Evolutionary conservation across 2,329 filamentous ascomycete species (phyloP).

Genomic region (Dactylellina leptospora): DNA sequence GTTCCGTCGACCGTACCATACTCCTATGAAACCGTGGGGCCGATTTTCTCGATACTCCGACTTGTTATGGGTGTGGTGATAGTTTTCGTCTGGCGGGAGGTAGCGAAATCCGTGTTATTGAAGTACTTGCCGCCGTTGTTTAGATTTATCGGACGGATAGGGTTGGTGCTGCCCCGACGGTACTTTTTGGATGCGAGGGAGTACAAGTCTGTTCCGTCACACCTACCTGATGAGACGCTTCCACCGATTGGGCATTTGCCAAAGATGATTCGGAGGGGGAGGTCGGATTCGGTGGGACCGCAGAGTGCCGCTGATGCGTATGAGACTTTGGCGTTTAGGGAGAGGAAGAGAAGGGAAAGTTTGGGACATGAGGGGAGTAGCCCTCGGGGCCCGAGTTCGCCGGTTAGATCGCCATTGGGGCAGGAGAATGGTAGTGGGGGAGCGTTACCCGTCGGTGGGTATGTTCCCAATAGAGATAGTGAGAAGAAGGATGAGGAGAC

Average conservation of each 20-base stretch:
- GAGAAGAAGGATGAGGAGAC: slow-evolving; percentile 51
- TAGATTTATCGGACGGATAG: slow-evolving; percentile 80
- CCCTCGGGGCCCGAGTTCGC: slow-evolving; percentile 52
- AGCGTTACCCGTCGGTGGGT: neutral
- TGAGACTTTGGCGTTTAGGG: slow-evolving; percentile 90
- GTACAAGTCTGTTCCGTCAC: slow-evolving; percentile 81
- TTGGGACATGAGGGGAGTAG: slow-evolving; percentile 61
- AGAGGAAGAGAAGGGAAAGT: slow-evolving; percentile 72
- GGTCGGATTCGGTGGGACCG: slow-evolving; percentile 88
- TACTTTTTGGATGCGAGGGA: slow-evolving; percentile 87
- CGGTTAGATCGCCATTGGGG: slow-evolving; percentile 56
- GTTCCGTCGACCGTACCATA: slow-evolving; percentile 72
- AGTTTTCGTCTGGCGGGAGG: slow-evolving; percentile 88
- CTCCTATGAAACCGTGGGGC: slow-evolving; percentile 72
- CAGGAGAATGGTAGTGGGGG: slow-evolving; percentile 54
- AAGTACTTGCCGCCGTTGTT: slow-evolving; percentile 84
- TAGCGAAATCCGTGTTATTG: slow-evolving; percentile 84
- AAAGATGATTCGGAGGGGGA: slow-evolving; percentile 81
- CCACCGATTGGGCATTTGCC: slow-evolving; percentile 83
- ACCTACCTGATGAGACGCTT: slow-evolving; percentile 81
- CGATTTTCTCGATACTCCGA: slow-evolving; percentile 70
- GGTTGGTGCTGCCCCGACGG: slow-evolving; percentile 81
- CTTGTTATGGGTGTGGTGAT: slow-evolving; percentile 74
- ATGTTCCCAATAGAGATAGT: slow-evolving; percentile 43
- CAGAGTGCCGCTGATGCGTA: slow-evolving; percentile 97